phyloP scores from a whole-genome alignment of 2,329 filamentous ascomycete genomes.

The Colletotrichum limetticola region DNA sequence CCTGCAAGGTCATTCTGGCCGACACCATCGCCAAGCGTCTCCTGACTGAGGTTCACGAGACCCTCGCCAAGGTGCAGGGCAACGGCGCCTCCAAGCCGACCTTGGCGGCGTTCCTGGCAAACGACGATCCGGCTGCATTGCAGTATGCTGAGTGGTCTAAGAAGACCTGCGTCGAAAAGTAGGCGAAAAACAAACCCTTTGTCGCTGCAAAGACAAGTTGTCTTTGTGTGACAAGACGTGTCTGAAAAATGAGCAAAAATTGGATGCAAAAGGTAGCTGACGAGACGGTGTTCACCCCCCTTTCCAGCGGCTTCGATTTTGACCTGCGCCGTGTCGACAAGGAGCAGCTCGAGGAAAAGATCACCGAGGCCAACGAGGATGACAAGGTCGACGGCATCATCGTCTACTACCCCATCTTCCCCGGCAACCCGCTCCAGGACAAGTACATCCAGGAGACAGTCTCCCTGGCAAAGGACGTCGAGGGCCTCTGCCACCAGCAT shows the following conservation, averaged over 20 bases:
- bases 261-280: slow-evolving; percentile 33
- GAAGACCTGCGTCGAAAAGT: slow-evolving; percentile 97
- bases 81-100: slow-evolving; percentile 69
- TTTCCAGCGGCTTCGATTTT: slow-evolving; percentile 84
- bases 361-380: slow-evolving; percentile 87
- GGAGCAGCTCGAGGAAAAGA: slow-evolving; percentile 88
- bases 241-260: neutral
- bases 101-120: slow-evolving; percentile 91
- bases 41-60: slow-evolving; percentile 80
- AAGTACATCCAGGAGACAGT: slow-evolving; percentile 97
- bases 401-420: slow-evolving; percentile 98
- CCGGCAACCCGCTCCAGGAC: slow-evolving; percentile 82
- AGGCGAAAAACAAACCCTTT: slow-evolving; percentile 53
- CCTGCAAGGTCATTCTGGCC: slow-evolving; percentile 94
- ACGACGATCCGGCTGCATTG: slow-evolving; percentile 87
- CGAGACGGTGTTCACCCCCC: slow-evolving; percentile 8
- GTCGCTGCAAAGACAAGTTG: neutral
- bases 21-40: slow-evolving; percentile 87
- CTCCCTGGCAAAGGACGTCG: slow-evolving; percentile 90
- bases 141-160: slow-evolving; percentile 98
- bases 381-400: slow-evolving; percentile 85
- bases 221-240: neutral
- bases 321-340: slow-evolving; percentile 85
- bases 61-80: slow-evolving; percentile 76
- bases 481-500: slow-evolving; percentile 92